Base-by-base conservation (phyloP, 1,284 basidiomycete species). In the Ustilago bromivora region DNA sequence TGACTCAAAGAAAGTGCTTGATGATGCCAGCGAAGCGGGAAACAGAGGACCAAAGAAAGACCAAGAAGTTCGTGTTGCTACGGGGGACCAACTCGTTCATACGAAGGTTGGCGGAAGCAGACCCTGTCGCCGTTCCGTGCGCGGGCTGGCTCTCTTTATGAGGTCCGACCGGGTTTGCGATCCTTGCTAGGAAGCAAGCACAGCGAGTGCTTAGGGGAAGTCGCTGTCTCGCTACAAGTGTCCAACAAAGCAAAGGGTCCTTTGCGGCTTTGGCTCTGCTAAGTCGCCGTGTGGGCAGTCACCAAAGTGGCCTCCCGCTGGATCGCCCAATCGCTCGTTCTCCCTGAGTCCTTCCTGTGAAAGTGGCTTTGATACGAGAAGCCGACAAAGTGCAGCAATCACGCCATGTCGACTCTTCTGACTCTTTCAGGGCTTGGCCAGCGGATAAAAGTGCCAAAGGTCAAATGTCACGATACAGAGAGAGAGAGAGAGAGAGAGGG, bases 71-170 rank as follows among this genome's bases (percentile, higher is more conserved):
- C 28, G 19, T 38, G 38, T 38, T 56, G 54, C 34, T 40, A 23
- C 32, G 54, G 36, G 23, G 31, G 41, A 23, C 35, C 23, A 19
- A 36, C 34, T 56, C 23, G 56, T 46, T 46, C 19, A 28, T 28
- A 34, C 40, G 56, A 41, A 4, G 28, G 31, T 43, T 43, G 56
- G 13, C 46, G 41, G 23, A n/a, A n/a, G 11, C 19, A 40, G 54
- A 40, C 36, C 54, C 36, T 55, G 52, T 53, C 12, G 52, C 52
- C 36, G 54, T 28, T 40, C 23, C 36, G 12, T 47, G 17, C n/a
- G 9, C 51, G 32, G 51, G 51, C 9, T 34, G 32, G 23, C 23
- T 4, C 49, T 46, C n/a, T 46, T 19, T 46, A 46, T 19, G 43
- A 19, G n/a, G 11, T 19, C 6, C 43, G 43, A 46, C 6, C 19